Evolutionary conservation across 345 rosid genomes (phyloP), one percentile per base, ranked within the genome.

Genomic region (Eucalyptus cloeziana): DNA sequence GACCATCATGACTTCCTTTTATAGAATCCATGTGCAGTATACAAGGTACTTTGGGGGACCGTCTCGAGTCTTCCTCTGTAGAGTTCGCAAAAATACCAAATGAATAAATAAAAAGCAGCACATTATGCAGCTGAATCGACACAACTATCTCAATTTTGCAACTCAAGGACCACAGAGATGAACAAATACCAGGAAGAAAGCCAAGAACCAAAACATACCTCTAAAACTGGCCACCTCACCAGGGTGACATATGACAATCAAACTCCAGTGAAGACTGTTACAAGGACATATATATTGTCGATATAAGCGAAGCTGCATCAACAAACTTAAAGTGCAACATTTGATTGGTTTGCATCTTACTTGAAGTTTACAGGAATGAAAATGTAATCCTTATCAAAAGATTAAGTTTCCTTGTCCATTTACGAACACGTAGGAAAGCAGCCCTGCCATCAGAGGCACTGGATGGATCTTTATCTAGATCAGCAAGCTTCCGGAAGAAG

Each of bases 401-500:
- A 89, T 98, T 97, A 91, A 98, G 94, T 90, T 96, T 98, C 92
- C 98, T 97, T 71, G 99, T 98, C 99, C 99, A 98, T 92, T 97
- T 98, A 58, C 92, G 98, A 90, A 98, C 99, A 79, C 99, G 99
- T 83, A 94, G 92, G 91, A 97, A 98, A 88, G 99, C 99, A 89
- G 99, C 99, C 93, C 94, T 95, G 86, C 99, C 99, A 93, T 98
- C 99, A 49, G 92, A 92, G 90, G 95, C 97, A 94, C 99, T 98
- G 69, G 98, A 95, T 33, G 99, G 99, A 92, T 98, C 99, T 92
- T 97, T 98, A 93, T 98, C 98, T 22, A 97, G 93, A 94, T 98
- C 99, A 90, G 98, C 99, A 90, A 98, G 99, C 96, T 98, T 98
- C 60, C 98, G 94, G 92, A 98, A 98, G 97, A 98, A 98, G 93